Percentiles rank a stretch among this genome's conserved stretches.
Evolutionary conservation across 257 asterid genomes (phyloP).

Genomic region (Ligustrum vulgare): DNA sequence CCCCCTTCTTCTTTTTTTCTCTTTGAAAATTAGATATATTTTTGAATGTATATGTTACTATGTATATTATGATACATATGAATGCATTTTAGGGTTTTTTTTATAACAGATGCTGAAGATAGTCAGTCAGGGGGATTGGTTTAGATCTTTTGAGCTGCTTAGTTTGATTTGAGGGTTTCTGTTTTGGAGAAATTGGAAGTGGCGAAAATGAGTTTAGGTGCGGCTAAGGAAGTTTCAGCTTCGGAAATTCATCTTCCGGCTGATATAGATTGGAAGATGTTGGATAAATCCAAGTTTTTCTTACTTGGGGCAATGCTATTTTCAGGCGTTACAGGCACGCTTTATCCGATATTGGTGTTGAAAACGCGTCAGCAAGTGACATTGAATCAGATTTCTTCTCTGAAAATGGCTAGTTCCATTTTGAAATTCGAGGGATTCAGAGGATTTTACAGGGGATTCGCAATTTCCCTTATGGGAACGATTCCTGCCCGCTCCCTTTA

Average conservation of each 20-base stretch:
- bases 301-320: constrained; percentile 89
- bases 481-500: constrained; percentile 94
- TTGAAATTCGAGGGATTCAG: constrained; percentile 61
- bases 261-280: constrained; percentile 95
- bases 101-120: background rate
- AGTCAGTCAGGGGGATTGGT: background rate
- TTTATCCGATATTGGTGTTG: constrained; percentile 80
- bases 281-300: constrained; percentile 93
- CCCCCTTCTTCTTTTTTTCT: background rate
- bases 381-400: constrained; percentile 47
- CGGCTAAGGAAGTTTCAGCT: background rate
- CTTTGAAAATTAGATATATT: background rate
- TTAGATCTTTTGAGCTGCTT: background rate
- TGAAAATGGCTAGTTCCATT: constrained; percentile 71
- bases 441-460: constrained; percentile 90
- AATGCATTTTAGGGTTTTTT: constrained; percentile 11
- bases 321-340: constrained; percentile 80
- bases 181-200: too few relatives aligned
- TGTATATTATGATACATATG: background rate
- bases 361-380: constrained; percentile 92
- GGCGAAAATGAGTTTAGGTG: background rate
- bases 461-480: constrained; percentile 88
- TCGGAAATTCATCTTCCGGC: background rate
- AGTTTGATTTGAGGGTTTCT: too few relatives aligned
- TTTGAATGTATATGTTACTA: too few relatives aligned